Base-by-base conservation (phyloP, 768 basidiomycete genomes). In the Podaxis rugospora region DNA sequence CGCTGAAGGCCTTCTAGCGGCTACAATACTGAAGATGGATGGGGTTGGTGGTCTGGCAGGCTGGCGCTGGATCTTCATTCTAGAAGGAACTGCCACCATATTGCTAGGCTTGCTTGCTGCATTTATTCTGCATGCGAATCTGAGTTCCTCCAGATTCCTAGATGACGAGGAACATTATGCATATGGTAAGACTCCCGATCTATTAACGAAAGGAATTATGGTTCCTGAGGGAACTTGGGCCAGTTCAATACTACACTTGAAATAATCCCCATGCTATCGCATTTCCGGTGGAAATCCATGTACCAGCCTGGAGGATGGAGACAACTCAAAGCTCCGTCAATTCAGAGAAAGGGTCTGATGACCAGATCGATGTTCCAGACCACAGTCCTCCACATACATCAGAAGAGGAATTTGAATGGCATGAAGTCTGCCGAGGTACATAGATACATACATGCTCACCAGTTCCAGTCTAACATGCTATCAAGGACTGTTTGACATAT, bases 11-110 rank as follows among this genome's bases (percentile, higher is more conserved):
- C 66, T 74, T n/a, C 67, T 74, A 16, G 72, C 69, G 25, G 66
- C 67, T 46, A 70, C 59, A 21, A 72, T 74, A 42, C 63, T 66
- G 1, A 66, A 71, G 39, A 68, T 72, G 70, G 61, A 65, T 9
- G 67, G 68, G 13, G 47, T 69, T 6, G 69, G 68, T 5, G 70
- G 70, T 7, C 59, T 61, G 35, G 67, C 71, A 3, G 72, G 72
- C 7, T 74, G 72, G 72, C 65, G 70, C 9, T 74, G 72, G 72
- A 74, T 74, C 21, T 74, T 74, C 62, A 72, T 74, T 42, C 60
- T 72, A 21, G 72, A 73, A 47, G 72, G 72, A 40, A 13, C 71
- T 14, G 64, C 63, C 16, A 72, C 72, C 4, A 60, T 73, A 44
- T 0, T 70, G 10, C 64, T 71, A 16, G 72, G 69, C 0, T 49